Conservation (phyloP, 2,329 filamentous ascomycete species). For the Camptophora hylomeconis region DNA sequence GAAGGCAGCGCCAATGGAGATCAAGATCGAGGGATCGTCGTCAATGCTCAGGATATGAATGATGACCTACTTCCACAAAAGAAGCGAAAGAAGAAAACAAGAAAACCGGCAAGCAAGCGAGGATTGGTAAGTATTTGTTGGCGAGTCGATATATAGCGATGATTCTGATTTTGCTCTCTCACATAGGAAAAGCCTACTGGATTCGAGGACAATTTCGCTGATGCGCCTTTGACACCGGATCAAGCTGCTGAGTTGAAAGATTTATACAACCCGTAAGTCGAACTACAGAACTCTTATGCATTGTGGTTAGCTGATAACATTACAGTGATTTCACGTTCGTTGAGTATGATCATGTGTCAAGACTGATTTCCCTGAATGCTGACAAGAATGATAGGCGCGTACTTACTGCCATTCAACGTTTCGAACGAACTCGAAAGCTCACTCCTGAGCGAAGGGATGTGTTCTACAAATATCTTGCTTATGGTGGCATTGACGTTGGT, state of each 20-base stretch:
- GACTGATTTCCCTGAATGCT: constrained; percentile 5
- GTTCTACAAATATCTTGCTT: constrained; percentile 68
- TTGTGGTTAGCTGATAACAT: constrained; percentile 9
- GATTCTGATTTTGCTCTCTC: constrained; percentile 2
- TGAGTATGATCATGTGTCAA: constrained; percentile 34
- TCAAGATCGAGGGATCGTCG: constrained; percentile 6
- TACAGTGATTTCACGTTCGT: constrained; percentile 40
- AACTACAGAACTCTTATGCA: constrained; percentile 1
- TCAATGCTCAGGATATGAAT: constrained; percentile 9
- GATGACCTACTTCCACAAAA: constrained; percentile 12
- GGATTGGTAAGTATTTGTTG: constrained; percentile 18
- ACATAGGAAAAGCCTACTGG: constrained; percentile 41
- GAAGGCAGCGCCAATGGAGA: constrained; percentile 4
- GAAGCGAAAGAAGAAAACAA: constrained; percentile 24
- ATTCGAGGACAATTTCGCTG: constrained; percentile 70
- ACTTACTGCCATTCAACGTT: constrained; percentile 73
- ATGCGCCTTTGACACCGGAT: constrained; percentile 60
- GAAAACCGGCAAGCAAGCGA: constrained; percentile 27
- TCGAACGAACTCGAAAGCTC: constrained; percentile 62
- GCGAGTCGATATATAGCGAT: constrained; percentile 1
- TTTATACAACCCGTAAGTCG: constrained; percentile 52
- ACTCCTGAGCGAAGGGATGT: constrained; percentile 46
- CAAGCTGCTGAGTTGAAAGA: constrained; percentile 54
- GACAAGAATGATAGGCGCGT: constrained; percentile 48
- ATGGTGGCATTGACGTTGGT: constrained; percentile 63